These are phyloP conservation scores for Telopea speciosissima DNA, from an alignment of 177 flowering plant species.

Conservation along the genomic window DNA sequence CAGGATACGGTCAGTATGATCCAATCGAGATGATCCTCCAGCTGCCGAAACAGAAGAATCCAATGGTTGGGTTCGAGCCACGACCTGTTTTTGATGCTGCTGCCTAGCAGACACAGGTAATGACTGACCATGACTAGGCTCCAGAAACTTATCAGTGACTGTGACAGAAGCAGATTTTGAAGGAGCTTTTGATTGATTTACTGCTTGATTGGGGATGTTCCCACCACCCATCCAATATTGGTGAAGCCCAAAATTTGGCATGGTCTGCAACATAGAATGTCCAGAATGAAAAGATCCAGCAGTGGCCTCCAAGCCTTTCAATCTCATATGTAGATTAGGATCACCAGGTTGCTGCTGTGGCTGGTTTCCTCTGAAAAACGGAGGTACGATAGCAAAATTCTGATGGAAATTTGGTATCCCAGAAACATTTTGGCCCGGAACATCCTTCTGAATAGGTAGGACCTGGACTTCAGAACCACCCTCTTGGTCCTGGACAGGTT, in stretches of 20 bases:
- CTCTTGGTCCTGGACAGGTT: not conserved
- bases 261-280: constrained; percentile 8
- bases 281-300: constrained; percentile 5
- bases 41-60: not conserved
- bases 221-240: constrained; percentile 8
- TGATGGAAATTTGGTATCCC: constrained; percentile 2
- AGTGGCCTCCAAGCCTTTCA: constrained; percentile 2
- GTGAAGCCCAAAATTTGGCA: constrained; percentile 8
- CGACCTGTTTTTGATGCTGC: constrained; percentile 8
- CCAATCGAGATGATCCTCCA: not conserved
- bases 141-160: constrained; percentile 5
- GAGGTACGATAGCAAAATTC: constrained; percentile 5
- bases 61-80: not conserved
- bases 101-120: not conserved
- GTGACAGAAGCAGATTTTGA: not conserved
- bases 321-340: constrained; percentile 5
- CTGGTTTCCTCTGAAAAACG: constrained; percentile 6
- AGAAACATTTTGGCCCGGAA: constrained; percentile 2
- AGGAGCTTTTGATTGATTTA: constrained; percentile 10
- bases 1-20: constrained; percentile 3
- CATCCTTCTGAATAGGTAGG: not conserved
- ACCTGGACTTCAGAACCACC: constrained; percentile 2
- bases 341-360: constrained; percentile 6
- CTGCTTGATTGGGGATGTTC: not conserved
- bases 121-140: constrained; percentile 2